Conservation (phyloP, 2,329 filamentous ascomycete genomes). For the Exophiala xenobiotica region DNA sequence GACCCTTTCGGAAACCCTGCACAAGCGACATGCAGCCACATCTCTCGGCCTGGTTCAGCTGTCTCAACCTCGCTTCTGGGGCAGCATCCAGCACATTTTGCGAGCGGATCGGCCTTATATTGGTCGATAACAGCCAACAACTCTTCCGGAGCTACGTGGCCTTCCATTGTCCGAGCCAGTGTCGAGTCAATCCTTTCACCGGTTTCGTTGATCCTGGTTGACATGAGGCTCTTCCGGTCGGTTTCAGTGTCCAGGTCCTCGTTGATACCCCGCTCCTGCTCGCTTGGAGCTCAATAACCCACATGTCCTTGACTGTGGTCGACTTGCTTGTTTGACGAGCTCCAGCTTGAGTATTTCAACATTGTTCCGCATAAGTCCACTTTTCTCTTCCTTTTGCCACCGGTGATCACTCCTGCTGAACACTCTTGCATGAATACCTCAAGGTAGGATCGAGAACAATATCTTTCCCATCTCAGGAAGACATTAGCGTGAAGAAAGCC, state of each 20-base stretch:
- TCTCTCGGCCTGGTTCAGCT: conserved; percentile 10
- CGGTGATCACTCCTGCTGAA: conserved; percentile 8
- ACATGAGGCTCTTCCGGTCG: conserved; percentile 15
- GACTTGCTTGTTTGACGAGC: neutral
- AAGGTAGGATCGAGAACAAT: neutral
- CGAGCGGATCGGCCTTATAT: conserved; percentile 8
- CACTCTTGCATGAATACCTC: conserved; percentile 8
- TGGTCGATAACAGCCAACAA: conserved; percentile 15
- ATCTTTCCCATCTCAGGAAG: conserved; percentile 3
- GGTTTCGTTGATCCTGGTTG: conserved; percentile 10
- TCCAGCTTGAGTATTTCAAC: conserved; percentile 10
- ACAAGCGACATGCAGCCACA: conserved; percentile 24
- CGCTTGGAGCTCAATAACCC: conserved; percentile 5
- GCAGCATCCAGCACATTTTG: neutral
- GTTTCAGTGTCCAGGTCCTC: neutral
- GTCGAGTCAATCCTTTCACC: conserved; percentile 8
- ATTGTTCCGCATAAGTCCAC: conserved; percentile 1
- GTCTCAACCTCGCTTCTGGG: conserved; percentile 1
- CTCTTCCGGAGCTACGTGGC: conserved; percentile 11
- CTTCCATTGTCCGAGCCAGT: neutral
- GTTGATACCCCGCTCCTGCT: conserved; percentile 18
- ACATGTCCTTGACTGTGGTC: conserved; percentile 5
- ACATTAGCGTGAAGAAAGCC: too few relatives aligned
- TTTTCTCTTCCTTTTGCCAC: conserved; percentile 15
- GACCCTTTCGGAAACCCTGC: conserved; percentile 13